Evolutionary conservation across 768 basidiomycete species (phyloP), one percentile per base, ranked within the genome.

Genomic region (Suillus hirtellus): DNA sequence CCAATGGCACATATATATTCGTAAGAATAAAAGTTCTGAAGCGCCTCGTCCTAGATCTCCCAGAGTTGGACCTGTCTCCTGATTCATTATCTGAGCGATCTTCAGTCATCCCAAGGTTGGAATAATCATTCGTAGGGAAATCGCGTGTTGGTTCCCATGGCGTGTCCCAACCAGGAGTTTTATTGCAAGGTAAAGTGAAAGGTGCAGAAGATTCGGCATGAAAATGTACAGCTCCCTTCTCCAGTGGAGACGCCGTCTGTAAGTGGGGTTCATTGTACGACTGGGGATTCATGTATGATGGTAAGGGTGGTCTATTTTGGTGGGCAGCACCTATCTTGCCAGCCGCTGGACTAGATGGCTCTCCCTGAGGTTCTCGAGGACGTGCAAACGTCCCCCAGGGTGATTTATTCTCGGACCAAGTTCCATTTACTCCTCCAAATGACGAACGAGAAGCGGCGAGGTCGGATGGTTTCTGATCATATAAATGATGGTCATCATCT

Each of bases 1-100:
- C 93, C 78, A 95, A 71, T 58, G 93, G 93, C 59, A 92, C 89
- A 72, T 92, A 92, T 60, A 83, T 75, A 67, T 94, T 92, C 56
- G 82, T 84, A 49, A 95, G 77, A 64, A 93, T 84, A 69, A 92
- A 95, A 10, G 78, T 73, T 55, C 89, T 83, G 55, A 90, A 68
- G 49, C 81, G 78, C 68, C 86, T 88, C 70, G 69, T 79, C 50
- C 78, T 69, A 64, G 75, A 72, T 64, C 65, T 75, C 64, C 72
- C 70, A 69, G 67, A 61, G 1, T 62, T 66, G 42, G 66, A 56
- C 68, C 71, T 74, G 53, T 74, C 72, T 14, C 70, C 71, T 14
- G 74, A 75, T 52, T 76, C 75, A 38, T 40, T 47, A 60, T 75
- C 72, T 38, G 65, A 64, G 42, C 61, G 67, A 34, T 69, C 73